Evolutionary conservation across 148 eudicot species (phyloP), one percentile per base, ranked within the genome.

Genomic region (Simmondsia chinensis): DNA sequence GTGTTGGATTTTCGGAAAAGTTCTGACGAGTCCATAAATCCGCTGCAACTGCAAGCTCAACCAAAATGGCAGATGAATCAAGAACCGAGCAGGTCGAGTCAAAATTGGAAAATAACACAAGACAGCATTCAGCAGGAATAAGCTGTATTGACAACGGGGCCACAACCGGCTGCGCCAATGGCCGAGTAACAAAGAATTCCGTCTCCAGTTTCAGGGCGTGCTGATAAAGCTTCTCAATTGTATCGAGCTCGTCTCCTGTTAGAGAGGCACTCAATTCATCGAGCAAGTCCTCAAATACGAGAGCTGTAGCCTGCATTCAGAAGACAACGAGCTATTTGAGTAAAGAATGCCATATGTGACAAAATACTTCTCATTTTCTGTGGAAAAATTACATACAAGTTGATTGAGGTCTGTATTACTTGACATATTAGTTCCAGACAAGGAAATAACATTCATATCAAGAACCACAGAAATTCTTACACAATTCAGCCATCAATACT

Each of bases 61-160:
- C 95, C 71, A 91, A 73, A 60, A 91, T 54, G 12, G 95, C 88
- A 64, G 79, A 86, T 46, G 99, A 91, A 64, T 91, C 99, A 63
- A 91, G 75, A 40, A 77, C 73, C 7, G 95, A 74, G 77, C 99
- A 91, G 11, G 99, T 91, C 83, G 86, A 70, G 62, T 91, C 99
- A 71, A 85, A 91, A 73, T 91, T 95, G 12, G 95, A 76, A 57
- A 79, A 91, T 21, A 91, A 27, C 42, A 69, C 48, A 37, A 82
- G 60, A 35, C 57, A 62, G 41, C 67, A 33, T 49, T 73, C 77
- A 14, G 59, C 59, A 40, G 64, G 50, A 34, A 63, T 59, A 34
- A 72, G 80, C 33, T 56, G 83, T 63, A 56, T 79, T 18, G 42
- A 66, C 61, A 85, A 63, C 7, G 99, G 94, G 52, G 73, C 69